These are phyloP conservation scores for Kuraishia hungarica DNA, from an alignment of 805 yeast genomes.

Conservation along the genomic window DNA sequence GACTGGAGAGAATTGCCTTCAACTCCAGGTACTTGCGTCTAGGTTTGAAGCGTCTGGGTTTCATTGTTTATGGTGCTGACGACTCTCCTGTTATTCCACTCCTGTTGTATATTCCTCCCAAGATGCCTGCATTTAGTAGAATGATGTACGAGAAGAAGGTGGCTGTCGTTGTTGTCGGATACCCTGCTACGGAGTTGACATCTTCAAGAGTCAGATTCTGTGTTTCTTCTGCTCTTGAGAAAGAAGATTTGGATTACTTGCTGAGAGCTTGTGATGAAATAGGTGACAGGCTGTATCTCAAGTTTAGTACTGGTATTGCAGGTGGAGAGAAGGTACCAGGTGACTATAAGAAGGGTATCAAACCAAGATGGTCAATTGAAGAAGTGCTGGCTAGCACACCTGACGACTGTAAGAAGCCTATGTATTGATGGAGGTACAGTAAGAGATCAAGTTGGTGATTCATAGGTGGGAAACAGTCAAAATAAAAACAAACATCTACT, in stretches of 20 bases:
- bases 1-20: constrained; percentile 90
- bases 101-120: constrained; percentile 80
- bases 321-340: constrained; percentile 53
- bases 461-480: no score
- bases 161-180: constrained; percentile 95
- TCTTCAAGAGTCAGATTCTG: constrained; percentile 90
- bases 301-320: constrained; percentile 69
- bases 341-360: constrained; percentile 38
- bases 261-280: constrained; percentile 63
- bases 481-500: no score
- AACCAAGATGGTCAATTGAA: constrained; percentile 72
- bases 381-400: constrained; percentile 71
- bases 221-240: constrained; percentile 84
- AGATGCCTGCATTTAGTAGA: constrained; percentile 89
- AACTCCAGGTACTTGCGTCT: constrained; percentile 88
- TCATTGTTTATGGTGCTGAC: constrained; percentile 89
- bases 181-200: constrained; percentile 93
- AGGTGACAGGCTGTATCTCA: constrained; percentile 70
- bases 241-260: constrained; percentile 83
- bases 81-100: constrained; percentile 96
- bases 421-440: constrained; percentile 3
- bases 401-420: constrained; percentile 37
- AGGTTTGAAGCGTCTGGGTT: constrained; percentile 88
- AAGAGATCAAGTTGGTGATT: no score
- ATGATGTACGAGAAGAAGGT: constrained; percentile 70